phyloP scores from a whole-genome alignment of 2,329 filamentous ascomycete genomes.

The Chrysoporthe puriensis region DNA sequence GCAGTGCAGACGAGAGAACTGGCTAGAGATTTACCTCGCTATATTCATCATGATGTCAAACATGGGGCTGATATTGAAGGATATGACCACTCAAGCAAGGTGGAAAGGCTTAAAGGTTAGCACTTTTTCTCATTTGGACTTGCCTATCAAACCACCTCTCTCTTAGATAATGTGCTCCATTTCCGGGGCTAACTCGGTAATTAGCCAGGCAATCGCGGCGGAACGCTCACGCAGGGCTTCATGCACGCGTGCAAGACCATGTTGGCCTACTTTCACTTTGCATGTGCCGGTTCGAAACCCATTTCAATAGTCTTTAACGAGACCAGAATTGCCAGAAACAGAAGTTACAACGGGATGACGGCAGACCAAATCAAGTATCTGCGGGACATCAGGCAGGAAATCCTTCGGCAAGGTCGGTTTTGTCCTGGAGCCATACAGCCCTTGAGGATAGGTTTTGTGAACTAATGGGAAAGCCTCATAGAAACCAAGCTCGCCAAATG shows the following conservation, averaged over 20 bases:
- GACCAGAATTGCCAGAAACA: background rate
- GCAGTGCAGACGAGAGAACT: background rate
- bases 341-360: background rate
- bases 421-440: background rate
- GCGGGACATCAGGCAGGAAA: background rate
- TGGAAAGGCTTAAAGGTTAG: conserved; percentile 3
- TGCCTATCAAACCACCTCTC: too few species aligned
- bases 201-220: conserved; percentile 3
- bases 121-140: background rate
- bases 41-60: conserved; percentile 3
- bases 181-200: background rate
- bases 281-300: background rate
- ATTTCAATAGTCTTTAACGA: background rate
- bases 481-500: background rate
- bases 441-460: background rate
- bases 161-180: too few species aligned
- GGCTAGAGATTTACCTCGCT: background rate
- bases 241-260: conserved; percentile 2
- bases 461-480: background rate
- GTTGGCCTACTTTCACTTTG: background rate
- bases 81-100: background rate
- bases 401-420: background rate
- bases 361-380: conserved; percentile 1
- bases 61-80: conserved; percentile 1
- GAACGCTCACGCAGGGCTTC: background rate